phyloP scores from a whole-genome alignment of 805 yeast species.

The Ogataea trehaloabstinens region DNA sequence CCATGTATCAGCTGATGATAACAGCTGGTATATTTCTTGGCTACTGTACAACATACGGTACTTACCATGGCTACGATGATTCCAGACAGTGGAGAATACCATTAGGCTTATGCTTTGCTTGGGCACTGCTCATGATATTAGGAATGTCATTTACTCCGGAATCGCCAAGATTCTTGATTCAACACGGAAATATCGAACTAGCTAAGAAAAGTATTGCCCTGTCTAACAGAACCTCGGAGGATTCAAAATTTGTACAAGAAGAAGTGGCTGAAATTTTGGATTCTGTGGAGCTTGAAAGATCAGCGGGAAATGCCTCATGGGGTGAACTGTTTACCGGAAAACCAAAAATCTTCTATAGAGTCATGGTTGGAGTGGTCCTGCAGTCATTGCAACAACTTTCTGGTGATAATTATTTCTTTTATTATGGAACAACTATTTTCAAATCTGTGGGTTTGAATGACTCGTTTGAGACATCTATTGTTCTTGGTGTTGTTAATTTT shows the following conservation, averaged over 20 bases:
- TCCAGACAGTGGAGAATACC: conserved; percentile 70
- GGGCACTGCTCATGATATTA: conserved; percentile 49
- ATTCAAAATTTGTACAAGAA: conserved; percentile 51
- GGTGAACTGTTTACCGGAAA: conserved; percentile 58
- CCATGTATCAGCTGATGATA: conserved; percentile 67
- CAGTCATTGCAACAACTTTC: conserved; percentile 63
- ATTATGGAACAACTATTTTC: conserved; percentile 64
- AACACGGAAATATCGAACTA: conserved; percentile 46
- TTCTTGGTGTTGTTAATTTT: conserved; percentile 56
- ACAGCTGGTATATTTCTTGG: conserved; percentile 72
- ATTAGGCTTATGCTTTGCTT: conserved; percentile 46
- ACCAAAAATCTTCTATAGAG: conserved; percentile 58
- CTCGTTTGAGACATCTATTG: conserved; percentile 58
- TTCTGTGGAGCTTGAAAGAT: conserved; percentile 58
- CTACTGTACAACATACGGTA: conserved; percentile 64
- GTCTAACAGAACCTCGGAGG: conserved; percentile 54
- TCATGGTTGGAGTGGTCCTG: conserved; percentile 54
- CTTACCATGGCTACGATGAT: conserved; percentile 46
- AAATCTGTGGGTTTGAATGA: conserved; percentile 55
- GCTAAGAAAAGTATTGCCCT: conserved; percentile 55
- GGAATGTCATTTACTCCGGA: conserved; percentile 66
- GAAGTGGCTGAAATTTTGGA: conserved; percentile 56
- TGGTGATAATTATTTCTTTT: conserved; percentile 66
- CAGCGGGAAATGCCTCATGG: conserved; percentile 69
- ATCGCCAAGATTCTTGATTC: conserved; percentile 63